Base-by-base conservation (phyloP, 768 basidiomycete genomes). In the Naematelia aurantialba region DNA sequence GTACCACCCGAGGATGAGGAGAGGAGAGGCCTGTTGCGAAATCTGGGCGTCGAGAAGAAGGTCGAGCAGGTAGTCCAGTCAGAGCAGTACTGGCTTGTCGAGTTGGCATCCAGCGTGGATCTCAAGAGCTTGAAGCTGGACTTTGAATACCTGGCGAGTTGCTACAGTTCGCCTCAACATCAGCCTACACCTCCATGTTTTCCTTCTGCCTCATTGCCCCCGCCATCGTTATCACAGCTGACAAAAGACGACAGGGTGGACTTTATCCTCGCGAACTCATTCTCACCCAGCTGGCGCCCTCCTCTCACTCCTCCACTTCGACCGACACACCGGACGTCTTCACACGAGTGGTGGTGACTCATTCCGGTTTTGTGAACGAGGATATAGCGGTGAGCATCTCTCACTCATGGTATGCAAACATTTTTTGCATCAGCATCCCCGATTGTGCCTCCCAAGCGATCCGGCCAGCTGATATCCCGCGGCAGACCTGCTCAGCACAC, bases 401-500 rank as follows among this genome's bases (percentile, higher is more conserved):
- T 21, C 22, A 3, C 10, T 52, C 50, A 19, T 26, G 10, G n/a
- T 52, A 10, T 30, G 19, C 5, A 26, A 17, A n/a, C 14, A 3
- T 10, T 10, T n/a, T 53, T 42, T 5, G 44, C 25, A 46, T 21
- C 51, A 21, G 25, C 27, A 21, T n/a, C 47, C 19, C 47, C 5
- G 4, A 12, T 26, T n/a, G 30, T 58, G 4, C 21, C n/a, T n/a
- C 12, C 26, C 12, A 52, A 13, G 17, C 13, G 22, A 48, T 45
- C 56, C 48, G 26, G 30, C 22, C 14, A 19, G n/a, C 22, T 44
- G 21, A 24, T 19, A 39, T 39, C 34, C 8, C 34, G 34, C 17
- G 8, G 17, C 29, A 63, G 62, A 63, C 62, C n/a, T 58, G 62
- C 21, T 63, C 62, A 26, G 62, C 62, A 2, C 58, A 63, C 45